Evolutionary conservation across 139 green algal species (phyloP).

Genomic region (Microglena sp.): DNA sequence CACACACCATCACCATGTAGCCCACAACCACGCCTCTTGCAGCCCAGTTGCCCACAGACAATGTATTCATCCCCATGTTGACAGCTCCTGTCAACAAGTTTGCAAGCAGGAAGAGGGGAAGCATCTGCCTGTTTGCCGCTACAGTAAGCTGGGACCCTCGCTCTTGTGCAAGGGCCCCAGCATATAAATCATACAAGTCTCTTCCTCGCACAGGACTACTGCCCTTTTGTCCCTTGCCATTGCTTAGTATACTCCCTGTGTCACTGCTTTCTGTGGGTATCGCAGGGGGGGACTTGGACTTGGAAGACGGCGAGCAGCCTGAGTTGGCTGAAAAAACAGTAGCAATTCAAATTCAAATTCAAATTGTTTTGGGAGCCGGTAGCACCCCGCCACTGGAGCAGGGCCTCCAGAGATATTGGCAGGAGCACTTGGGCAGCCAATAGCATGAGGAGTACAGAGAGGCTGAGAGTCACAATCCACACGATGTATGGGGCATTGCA

Average conservation of each 20-base stretch:
- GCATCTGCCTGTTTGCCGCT: conserved; percentile 23
- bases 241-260: too few relatives aligned
- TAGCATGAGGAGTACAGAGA: conserved; percentile 25
- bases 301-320: too few relatives aligned
- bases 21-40: neutral
- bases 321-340: too few relatives aligned
- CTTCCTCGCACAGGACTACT: too few relatives aligned
- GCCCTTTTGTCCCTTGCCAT: too few relatives aligned
- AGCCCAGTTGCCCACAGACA: neutral
- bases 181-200: neutral
- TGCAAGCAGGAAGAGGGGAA: conserved; percentile 62
- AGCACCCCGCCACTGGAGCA: too few relatives aligned
- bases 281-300: too few relatives aligned
- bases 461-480: conserved; percentile 52
- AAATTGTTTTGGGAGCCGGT: too few relatives aligned
- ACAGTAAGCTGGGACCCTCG: conserved; percentile 4
- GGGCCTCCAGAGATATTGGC: neutral
- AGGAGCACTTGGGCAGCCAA: conserved; percentile 4
- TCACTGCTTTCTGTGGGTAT: too few relatives aligned
- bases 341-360: too few relatives aligned
- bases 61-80: conserved; percentile 25
- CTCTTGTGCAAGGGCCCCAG: neutral
- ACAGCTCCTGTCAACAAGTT: conserved; percentile 69
- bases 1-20: conserved; percentile 10
- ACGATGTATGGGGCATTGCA: conserved; percentile 73